Evolutionary conservation across 1,284 basidiomycete species (phyloP).

Genomic region (Irpex sp.): DNA sequence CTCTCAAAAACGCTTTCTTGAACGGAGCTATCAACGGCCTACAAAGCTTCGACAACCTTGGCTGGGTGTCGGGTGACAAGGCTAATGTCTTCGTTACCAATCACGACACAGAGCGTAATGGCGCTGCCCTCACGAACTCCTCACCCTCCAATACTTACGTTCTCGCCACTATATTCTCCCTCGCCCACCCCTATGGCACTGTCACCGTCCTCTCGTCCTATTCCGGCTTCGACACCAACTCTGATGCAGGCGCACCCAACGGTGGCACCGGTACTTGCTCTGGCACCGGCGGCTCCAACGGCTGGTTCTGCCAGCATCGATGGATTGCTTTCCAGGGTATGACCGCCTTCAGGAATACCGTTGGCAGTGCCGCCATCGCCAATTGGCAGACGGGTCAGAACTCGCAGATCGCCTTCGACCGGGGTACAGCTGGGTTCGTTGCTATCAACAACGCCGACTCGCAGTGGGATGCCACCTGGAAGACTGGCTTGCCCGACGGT

Average conservation of each 20-base stretch:
- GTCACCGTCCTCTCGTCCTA: conserved; percentile 63
- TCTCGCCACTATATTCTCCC: conserved; percentile 55
- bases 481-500: conserved; percentile 49
- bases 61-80: conserved; percentile 47
- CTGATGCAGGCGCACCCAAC: conserved; percentile 48
- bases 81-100: conserved; percentile 68
- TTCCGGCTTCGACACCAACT: conserved; percentile 34
- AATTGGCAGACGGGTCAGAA: conserved; percentile 53
- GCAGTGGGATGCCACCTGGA: conserved; percentile 48
- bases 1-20: conserved; percentile 47
- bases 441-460: conserved; percentile 60
- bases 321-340: conserved; percentile 53
- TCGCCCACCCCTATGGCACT: conserved; percentile 63
- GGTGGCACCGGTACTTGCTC: conserved; percentile 47
- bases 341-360: conserved; percentile 58
- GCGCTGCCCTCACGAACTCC: conserved; percentile 47
- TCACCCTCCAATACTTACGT: conserved; percentile 63
- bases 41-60: conserved; percentile 49
- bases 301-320: conserved; percentile 62
- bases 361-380: conserved; percentile 42
- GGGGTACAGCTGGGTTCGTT: conserved; percentile 53
- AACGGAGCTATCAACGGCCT: conserved; percentile 46
- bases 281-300: conserved; percentile 43
- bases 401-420: conserved; percentile 57
- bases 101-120: conserved; percentile 63